phyloP scores from a whole-genome alignment of 2,329 filamentous ascomycete species.

The Fusarium palustre region DNA sequence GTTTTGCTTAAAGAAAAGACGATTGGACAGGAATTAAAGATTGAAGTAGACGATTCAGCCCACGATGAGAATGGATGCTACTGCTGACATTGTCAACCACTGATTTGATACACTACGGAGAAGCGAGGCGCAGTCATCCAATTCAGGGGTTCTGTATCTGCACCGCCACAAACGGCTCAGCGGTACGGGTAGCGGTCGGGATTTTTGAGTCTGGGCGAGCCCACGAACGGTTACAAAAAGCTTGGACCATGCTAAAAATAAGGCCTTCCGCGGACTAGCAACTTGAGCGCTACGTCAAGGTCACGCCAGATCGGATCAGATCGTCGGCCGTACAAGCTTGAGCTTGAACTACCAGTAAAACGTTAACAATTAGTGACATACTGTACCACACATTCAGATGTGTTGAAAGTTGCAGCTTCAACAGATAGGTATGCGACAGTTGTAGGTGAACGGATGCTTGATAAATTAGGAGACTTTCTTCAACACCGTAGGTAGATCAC shows the following conservation, averaged over 20 bases:
- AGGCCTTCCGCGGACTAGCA: slow-evolving; percentile 21
- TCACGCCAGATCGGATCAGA: slow-evolving; percentile 27
- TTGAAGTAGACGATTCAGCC: slow-evolving; percentile 17
- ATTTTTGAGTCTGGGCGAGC: slow-evolving; percentile 19
- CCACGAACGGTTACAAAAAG: slow-evolving; percentile 23
- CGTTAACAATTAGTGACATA: slow-evolving; percentile 5
- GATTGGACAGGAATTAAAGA: slow-evolving; percentile 17
- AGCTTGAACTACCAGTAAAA: slow-evolving; percentile 36
- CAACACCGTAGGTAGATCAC: slow-evolving; percentile 16
- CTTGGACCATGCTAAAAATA: slow-evolving; percentile 37
- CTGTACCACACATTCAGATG: neutral
- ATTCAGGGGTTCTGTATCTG: neutral
- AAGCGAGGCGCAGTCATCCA: slow-evolving; percentile 40
- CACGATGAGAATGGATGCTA: slow-evolving; percentile 18
- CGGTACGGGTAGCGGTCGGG: neutral
- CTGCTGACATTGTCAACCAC: slow-evolving; percentile 34
- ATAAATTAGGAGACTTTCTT: slow-evolving; percentile 1
- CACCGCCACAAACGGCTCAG: slow-evolving; percentile 42
- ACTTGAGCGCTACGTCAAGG: slow-evolving; percentile 22
- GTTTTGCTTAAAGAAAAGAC: neutral
- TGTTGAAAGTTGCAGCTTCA: neutral
- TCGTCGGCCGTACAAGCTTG: slow-evolving; percentile 18
- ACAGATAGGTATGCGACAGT: slow-evolving; percentile 21
- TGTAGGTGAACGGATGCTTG: neutral
- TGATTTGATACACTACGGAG: slow-evolving; percentile 34